Evolutionary conservation across 1,139 yeast genomes (phyloP), one percentile per base, ranked within the genome.

Genomic region (Meyerozyma elateridarum): DNA sequence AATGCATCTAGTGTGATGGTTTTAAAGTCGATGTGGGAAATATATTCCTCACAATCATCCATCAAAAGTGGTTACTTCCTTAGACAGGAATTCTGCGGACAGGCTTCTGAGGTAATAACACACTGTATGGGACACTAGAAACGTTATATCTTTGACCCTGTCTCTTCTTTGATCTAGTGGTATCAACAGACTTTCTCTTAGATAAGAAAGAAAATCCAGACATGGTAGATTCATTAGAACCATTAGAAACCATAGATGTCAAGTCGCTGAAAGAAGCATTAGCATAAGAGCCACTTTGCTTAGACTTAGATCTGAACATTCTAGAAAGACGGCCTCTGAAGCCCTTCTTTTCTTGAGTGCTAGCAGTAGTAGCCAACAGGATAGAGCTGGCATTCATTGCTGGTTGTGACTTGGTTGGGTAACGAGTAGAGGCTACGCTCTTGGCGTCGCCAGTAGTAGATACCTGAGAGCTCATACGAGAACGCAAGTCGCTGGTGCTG

Each of bases 141-240:
- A 61, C 60, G 30, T 51, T 48, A 37, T 61, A 61, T 24, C 27
- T 24, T n/a, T n/a, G n/a, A n/a, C n/a, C n/a, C 27, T 24, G 27
- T 17, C 27, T 17, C 12, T 14, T 24, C 42, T 61, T 62, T 38
- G 52, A 52, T 28, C 44, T 48, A 5, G 43, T 38, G 33, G 54
- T 33, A 38, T 49, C 50, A 26, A 40, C 34, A 21, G 31, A 35
- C 18, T 37, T 40, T 41, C 45, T 44, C 37, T 42, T 40, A 41
- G 42, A 40, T 35, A 59, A 51, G 50, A 62, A 57, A 6, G 69
- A 60, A 37, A 64, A 63, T 8, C 68, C 68, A 12, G 67, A 58
- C 29, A 57, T 32, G 21, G 39, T 43, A 5, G 64, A 52, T 22
- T 43, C 46, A 25, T 35, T 42, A 15, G 60, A 44, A n/a, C 52